Evolutionary conservation across 345 rosid genomes (phyloP), one percentile per base, ranked within the genome.

Genomic region (Noccaea caerulescens): DNA sequence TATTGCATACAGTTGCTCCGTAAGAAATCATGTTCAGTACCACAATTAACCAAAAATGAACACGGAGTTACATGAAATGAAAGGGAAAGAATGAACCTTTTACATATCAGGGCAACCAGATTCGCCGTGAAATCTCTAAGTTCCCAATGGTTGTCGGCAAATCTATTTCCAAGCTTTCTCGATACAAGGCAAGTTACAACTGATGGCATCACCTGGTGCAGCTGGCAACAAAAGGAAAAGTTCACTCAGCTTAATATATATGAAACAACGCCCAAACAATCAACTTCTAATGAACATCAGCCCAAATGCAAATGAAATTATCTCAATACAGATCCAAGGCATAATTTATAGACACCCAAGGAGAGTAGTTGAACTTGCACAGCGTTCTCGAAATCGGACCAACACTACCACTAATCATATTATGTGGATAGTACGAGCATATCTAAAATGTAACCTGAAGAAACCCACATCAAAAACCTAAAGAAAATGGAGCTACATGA

Each of bases 191-290:
- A 94, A 52, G 99, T 94, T 64, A 91, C 97, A 68, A 89, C 95
- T 76, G 98, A 90, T 72, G 99, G 99, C 99, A 94, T 94, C 93
- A 91, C 85, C 73, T 89, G 96, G 82, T 94, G 98, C 45, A 94
- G 89, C 99, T 94, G 95, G 56, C 68, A 81, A 59, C 49, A n/a
- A 77, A 66, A 59, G 55, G 80, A 69, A 78, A 84, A 61, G 44
- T 49, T 23, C 32, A 55, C 18, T 70, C 16, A 69, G 71, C 14
- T 61, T 69, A 46, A 49, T 38, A 54, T 55, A 49, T 30, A 49
- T 54, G 52, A 47, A 23, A 38, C 36, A 45, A 56, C n/a, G 14
- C 52, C 14, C 10, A 64, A 65, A 25, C 52, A 73, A 34, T 20
- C 8, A 66, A 66, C 60, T 41, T 10, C 10, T 16, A 4, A 13